Evolutionary conservation across 306 rosid species (phyloP).

Genomic region (Corylus avellana): DNA sequence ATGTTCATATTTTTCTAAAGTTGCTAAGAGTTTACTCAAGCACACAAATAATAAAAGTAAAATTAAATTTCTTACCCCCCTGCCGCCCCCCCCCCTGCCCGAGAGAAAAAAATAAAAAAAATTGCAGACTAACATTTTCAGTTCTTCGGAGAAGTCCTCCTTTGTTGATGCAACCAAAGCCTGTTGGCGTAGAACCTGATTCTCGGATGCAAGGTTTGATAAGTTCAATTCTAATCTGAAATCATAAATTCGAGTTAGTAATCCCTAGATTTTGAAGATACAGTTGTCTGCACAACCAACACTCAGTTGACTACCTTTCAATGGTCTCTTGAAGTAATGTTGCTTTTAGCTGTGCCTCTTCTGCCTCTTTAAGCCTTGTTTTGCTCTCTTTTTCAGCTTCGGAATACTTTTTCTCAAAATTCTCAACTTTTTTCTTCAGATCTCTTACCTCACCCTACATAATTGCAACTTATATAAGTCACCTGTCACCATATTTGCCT

Average conservation of each 20-base stretch:
- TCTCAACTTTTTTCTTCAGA: conserved; percentile 59
- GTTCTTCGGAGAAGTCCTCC: conserved; percentile 73
- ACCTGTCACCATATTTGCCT: conserved; percentile 11
- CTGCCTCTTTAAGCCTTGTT: conserved; percentile 66
- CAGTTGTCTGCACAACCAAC: conserved; percentile 18
- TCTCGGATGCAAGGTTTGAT: conserved; percentile 84
- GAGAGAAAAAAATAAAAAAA: too few species aligned
- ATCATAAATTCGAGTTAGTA: conserved; percentile 28
- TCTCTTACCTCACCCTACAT: conserved; percentile 60
- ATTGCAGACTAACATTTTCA: conserved; percentile 48
- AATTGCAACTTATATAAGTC: conserved; percentile 23
- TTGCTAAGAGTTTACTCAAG: conserved; percentile 3
- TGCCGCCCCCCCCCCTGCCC: too few species aligned
- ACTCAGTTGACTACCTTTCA: conserved; percentile 56
- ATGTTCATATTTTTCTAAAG: background rate
- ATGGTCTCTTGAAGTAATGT: conserved; percentile 70
- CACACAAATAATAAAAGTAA: background rate
- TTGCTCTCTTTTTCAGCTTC: conserved; percentile 52
- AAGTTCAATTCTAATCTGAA: conserved; percentile 70
- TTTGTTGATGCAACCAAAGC: conserved; percentile 74
- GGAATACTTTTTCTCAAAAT: conserved; percentile 53
- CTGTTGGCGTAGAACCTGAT: conserved; percentile 83
- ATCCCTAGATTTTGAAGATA: conserved; percentile 28
- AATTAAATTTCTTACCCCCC: background rate
- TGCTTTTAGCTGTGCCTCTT: conserved; percentile 67